A percentile compares a stretch with the other conserved stretches of the same genome.
phyloP scores from a whole-genome alignment of 164 flowering plant species.

The Houttuynia cordata region DNA sequence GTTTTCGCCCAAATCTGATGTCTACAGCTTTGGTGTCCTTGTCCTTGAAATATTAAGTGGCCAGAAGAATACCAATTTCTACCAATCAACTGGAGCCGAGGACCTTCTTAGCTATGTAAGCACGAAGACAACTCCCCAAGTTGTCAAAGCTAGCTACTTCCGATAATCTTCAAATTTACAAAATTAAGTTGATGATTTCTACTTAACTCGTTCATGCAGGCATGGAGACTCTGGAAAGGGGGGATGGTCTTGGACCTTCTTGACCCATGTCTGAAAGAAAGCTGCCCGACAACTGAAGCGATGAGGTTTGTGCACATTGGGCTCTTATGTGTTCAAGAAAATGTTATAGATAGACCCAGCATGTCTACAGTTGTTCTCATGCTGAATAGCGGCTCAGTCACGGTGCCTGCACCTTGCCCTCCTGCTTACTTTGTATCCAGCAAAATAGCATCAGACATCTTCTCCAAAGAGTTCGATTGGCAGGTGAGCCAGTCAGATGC shows the following conservation, averaged over 20 bases:
- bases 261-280: neutral
- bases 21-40: slow-evolving; percentile 23
- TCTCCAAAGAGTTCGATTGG: slow-evolving; percentile 1
- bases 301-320: slow-evolving; percentile 4
- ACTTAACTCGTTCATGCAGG: neutral
- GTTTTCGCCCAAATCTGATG: slow-evolving; percentile 19
- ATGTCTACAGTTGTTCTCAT: slow-evolving; percentile 2
- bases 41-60: slow-evolving; percentile 18
- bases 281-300: neutral
- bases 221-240: slow-evolving; percentile 4
- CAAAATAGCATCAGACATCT: neutral
- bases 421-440: slow-evolving; percentile 12
- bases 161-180: neutral
- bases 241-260: neutral
- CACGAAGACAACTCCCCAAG: neutral
- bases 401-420: slow-evolving; percentile 20
- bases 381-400: slow-evolving; percentile 17
- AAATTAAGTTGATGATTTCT: neutral
- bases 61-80: slow-evolving; percentile 6
- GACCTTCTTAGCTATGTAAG: slow-evolving; percentile 5
- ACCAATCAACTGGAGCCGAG: neutral
- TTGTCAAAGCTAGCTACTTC: neutral
- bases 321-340: slow-evolving; percentile 5
- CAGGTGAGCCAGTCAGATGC: slow-evolving; percentile 1
- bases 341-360: slow-evolving; percentile 3